Conservation (phyloP, 2,329 filamentous ascomycete species). For the Talaromyces atroroseus region DNA sequence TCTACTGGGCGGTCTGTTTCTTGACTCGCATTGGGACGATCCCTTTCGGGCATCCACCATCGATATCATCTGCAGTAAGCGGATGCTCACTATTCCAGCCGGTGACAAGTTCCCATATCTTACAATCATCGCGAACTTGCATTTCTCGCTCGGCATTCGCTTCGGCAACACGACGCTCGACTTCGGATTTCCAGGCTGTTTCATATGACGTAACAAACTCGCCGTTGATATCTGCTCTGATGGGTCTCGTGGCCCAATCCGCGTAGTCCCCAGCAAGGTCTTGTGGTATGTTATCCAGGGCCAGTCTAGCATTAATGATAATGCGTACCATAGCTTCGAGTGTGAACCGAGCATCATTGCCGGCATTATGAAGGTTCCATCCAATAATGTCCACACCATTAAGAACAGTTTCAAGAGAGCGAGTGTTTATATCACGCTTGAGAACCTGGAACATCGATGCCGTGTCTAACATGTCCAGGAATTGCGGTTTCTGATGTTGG, state of each 20-base stretch:
- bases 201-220: conserved; percentile 7
- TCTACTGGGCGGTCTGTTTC: neutral
- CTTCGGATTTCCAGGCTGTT: conserved; percentile 18
- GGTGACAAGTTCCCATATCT: conserved; percentile 19
- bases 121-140: conserved; percentile 20
- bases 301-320: conserved; percentile 35
- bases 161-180: conserved; percentile 18
- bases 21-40: neutral
- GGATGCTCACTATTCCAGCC: conserved; percentile 15
- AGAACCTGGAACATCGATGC: conserved; percentile 63
- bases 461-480: conserved; percentile 68
- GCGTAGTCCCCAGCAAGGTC: neutral
- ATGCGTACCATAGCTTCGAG: conserved; percentile 67
- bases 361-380: conserved; percentile 73
- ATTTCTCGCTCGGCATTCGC: conserved; percentile 13
- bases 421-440: conserved; percentile 48
- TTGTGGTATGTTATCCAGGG: conserved; percentile 15
- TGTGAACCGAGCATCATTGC: conserved; percentile 80
- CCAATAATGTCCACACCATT: conserved; percentile 57
- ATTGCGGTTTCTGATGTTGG: conserved; percentile 28
- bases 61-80: conserved; percentile 16
- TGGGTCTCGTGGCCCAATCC: conserved; percentile 6
- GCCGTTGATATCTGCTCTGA: neutral
- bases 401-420: conserved; percentile 59
- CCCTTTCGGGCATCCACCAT: conserved; percentile 18